Percentiles rank a stretch among this genome's conserved stretches.
These are phyloP conservation scores for Candida vartiovaarae DNA, from an alignment of 805 yeast genomes.

Conservation along the genomic window DNA sequence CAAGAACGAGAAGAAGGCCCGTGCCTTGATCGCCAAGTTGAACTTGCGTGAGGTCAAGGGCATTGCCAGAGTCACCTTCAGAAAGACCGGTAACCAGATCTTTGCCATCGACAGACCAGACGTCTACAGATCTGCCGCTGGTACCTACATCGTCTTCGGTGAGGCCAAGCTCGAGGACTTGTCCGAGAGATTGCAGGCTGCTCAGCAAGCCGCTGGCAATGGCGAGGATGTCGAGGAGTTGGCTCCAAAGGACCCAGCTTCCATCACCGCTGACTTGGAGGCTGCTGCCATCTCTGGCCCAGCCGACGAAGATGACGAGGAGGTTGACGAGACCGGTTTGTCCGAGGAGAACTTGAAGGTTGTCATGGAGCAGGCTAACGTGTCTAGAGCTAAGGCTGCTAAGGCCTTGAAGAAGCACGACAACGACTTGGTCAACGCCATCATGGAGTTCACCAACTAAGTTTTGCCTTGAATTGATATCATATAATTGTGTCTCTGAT, in stretches of 20 bases:
- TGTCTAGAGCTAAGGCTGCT: slow-evolving; percentile 82
- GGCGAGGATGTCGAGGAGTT: slow-evolving; percentile 46
- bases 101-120: slow-evolving; percentile 91
- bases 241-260: slow-evolving; percentile 64
- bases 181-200: slow-evolving; percentile 80
- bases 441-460: slow-evolving; percentile 60
- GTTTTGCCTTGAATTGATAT: neutral
- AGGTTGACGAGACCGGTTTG: slow-evolving; percentile 80
- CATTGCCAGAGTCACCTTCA: slow-evolving; percentile 91
- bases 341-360: slow-evolving; percentile 76
- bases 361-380: slow-evolving; percentile 87
- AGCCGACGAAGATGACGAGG: slow-evolving; percentile 55
- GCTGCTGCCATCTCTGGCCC: slow-evolving; percentile 50
- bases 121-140: slow-evolving; percentile 87
- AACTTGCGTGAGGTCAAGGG: slow-evolving; percentile 88
- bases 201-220: slow-evolving; percentile 41
- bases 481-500: too few species aligned
- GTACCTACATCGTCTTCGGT: slow-evolving; percentile 95
- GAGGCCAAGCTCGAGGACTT: slow-evolving; percentile 96
- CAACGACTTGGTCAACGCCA: slow-evolving; percentile 94
- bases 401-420: slow-evolving; percentile 83
- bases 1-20: slow-evolving; percentile 94
- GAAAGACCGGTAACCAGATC: slow-evolving; percentile 85
- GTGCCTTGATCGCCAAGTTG: slow-evolving; percentile 80
- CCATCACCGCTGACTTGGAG: slow-evolving; percentile 78